phyloP scores from a whole-genome alignment of 192 early-diverging fungal species.

The Umbelopsis vinacea region DNA sequence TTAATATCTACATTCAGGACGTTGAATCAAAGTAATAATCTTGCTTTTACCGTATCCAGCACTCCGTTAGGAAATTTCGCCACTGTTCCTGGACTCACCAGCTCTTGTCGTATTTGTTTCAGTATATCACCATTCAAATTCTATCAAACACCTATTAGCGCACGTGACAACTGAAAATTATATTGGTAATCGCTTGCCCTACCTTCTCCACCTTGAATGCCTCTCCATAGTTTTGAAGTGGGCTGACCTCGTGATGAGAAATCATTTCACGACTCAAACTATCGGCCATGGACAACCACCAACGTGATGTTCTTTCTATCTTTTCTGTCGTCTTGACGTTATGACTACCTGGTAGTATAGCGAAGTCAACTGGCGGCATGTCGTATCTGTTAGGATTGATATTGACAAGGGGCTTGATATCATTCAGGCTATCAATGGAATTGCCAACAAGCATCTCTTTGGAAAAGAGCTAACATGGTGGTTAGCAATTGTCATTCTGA shows the following conservation, averaged over 20 bases:
- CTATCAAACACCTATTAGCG: neutral
- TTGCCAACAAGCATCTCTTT: neutral
- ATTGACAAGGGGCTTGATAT: neutral
- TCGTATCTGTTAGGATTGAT: neutral
- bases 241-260: neutral
- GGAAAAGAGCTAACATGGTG: neutral
- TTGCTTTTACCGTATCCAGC: neutral
- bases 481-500: neutral
- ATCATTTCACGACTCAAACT: neutral
- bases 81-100: neutral
- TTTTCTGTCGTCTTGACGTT: neutral
- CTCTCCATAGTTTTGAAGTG: neutral
- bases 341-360: neutral
- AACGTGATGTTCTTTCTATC: neutral
- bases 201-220: neutral
- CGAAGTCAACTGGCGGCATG: neutral
- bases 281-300: slow-evolving; percentile 14
- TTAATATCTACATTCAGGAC: neutral
- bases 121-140: neutral
- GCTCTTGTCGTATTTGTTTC: neutral
- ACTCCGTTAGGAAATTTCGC: neutral
- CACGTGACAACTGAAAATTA: neutral
- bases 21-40: neutral
- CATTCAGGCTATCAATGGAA: neutral
- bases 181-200: neutral